Base-by-base conservation (phyloP, 768 basidiomycete genomes). In the Psilocybe tampanensis region DNA sequence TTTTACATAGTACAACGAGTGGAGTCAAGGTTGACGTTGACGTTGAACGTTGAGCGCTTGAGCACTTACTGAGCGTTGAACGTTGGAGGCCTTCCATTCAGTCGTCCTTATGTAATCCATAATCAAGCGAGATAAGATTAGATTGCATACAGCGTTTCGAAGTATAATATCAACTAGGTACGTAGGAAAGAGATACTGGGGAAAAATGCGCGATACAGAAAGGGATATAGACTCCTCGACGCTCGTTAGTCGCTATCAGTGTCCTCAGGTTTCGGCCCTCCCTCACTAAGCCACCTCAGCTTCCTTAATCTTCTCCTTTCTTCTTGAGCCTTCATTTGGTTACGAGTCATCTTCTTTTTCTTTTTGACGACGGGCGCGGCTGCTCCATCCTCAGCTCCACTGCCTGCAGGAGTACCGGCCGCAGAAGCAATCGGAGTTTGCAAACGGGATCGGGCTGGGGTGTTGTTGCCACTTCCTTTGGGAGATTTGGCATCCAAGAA, bases 341-440 rank as follows among this genome's bases (percentile, higher is more conserved):
- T 94, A 47, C 92, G 83, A n/a, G 92, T 93, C 70, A 80, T 36
- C 77, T 94, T 96, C 81, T 96, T 96, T 80, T 95, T 95, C 80
- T 89, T 94, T 74, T 79, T 88, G 50, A 77, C 67, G 36, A 76
- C 67, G 39, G 69, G 65, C 23, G 76, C 79, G 49, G 73, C 69
- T 19, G 58, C 66, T 21, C 56, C 60, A 52, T 85, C 88, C 68
- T 94, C 91, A 43, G 80, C 83, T n/a, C 90, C 92, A 66, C 90
- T 92, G 22, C 74, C 90, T 43, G 82, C 88, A 51, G 91, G 92
- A 2, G 95, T 95, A 18, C 76, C 92, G 51, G 79, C 75, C 5
- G 76, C 81, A 11, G 93, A 94, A 12, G 81, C 87, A 18, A 76
- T 79, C 22, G 94, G 89, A 32, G 86, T 90, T 59, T 85, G 80